Percentiles rank a stretch among this genome's conserved stretches.
These are phyloP conservation scores for Solanum tarijense DNA, from an alignment of 257 asterid species.

Conservation along the genomic window DNA sequence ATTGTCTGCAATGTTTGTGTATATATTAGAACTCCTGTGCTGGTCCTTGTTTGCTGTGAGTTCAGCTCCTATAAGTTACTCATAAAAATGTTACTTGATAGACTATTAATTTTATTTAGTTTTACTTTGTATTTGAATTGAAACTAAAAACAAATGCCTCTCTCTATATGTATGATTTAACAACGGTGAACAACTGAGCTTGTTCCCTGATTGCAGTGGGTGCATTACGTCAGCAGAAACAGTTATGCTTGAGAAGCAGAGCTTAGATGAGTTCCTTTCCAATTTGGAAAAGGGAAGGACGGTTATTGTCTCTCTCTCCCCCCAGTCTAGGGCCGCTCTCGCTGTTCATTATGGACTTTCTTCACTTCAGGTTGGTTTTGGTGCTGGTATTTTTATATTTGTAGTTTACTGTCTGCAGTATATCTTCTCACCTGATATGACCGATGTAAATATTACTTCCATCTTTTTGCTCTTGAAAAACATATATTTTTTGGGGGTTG, in stretches of 20 bases:
- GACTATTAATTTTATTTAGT: background rate
- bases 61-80: background rate
- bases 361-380: constrained; percentile 47
- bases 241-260: constrained; percentile 97
- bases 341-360: constrained; percentile 82
- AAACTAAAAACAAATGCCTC: background rate
- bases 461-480: background rate
- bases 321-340: constrained; percentile 96
- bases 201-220: constrained; percentile 52
- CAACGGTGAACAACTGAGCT: background rate
- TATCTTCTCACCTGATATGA: constrained; percentile 1
- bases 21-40: background rate
- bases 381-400: background rate
- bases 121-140: background rate
- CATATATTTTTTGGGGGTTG: background rate
- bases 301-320: constrained; percentile 75
- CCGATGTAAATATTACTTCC: background rate
- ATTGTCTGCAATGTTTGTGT: background rate
- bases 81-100: background rate
- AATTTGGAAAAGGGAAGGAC: constrained; percentile 58
- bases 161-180: background rate
- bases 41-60: background rate
- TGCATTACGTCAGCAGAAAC: constrained; percentile 98
- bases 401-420: background rate
- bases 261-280: constrained; percentile 78